A percentile compares a stretch with the other conserved stretches of the same genome.
Evolutionary conservation across 768 basidiomycete species (phyloP).

Genomic region (Rhodosporidiobolus odoratus): DNA sequence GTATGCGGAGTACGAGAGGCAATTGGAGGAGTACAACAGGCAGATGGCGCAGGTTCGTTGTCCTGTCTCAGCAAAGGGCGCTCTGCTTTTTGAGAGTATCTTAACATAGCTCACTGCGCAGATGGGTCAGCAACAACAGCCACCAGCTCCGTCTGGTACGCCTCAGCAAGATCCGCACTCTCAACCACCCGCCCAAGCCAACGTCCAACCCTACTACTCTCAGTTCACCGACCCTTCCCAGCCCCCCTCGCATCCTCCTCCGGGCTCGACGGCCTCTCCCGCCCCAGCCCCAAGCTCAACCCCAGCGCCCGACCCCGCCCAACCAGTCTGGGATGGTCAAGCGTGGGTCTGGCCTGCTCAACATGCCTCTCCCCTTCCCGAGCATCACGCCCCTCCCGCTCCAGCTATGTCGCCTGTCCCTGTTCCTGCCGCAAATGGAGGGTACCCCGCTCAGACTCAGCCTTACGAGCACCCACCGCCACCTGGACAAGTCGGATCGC

Average conservation of each 20-base stretch:
- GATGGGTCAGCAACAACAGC: background rate
- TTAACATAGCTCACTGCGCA: background rate
- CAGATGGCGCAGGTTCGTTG: constrained; percentile 11
- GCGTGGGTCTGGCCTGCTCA: constrained; percentile 23
- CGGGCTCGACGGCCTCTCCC: background rate
- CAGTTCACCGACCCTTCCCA: background rate
- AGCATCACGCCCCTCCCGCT: background rate
- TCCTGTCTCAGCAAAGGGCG: background rate
- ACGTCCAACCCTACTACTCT: background rate
- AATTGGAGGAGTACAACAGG: constrained; percentile 22
- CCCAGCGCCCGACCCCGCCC: background rate
- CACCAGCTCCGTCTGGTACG: background rate
- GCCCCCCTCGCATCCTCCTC: background rate
- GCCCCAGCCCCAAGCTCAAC: background rate
- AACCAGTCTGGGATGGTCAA: constrained; percentile 20
- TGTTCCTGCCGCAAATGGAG: background rate
- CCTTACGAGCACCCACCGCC: background rate
- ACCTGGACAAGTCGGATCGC: background rate
- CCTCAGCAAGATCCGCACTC: background rate
- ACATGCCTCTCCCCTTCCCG: background rate
- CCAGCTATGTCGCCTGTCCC: background rate
- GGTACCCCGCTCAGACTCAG: background rate
- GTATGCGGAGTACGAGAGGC: constrained; percentile 24
- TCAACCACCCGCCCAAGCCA: background rate
- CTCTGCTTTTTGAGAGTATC: background rate